Conservation (phyloP, 2,329 filamentous ascomycete species). For the Paracorniculantispora psalliotae region DNA sequence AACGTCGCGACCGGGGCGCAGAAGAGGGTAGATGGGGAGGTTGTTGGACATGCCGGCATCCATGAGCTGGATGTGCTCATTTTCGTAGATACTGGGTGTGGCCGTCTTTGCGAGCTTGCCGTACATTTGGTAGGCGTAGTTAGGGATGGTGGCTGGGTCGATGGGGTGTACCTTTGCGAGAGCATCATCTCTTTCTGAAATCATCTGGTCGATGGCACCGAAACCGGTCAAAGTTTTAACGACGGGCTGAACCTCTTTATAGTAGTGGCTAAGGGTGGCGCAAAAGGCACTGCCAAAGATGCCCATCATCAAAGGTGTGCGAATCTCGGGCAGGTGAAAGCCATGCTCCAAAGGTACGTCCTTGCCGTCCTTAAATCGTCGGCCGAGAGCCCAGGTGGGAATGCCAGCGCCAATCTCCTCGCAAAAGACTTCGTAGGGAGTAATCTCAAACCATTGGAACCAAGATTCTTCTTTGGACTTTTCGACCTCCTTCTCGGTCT, state of each 20-base stretch:
- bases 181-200: constrained; percentile 77
- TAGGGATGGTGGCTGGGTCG: constrained; percentile 84
- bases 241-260: constrained; percentile 84
- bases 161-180: constrained; percentile 91
- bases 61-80: constrained; percentile 77
- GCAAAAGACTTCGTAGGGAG: constrained; percentile 91
- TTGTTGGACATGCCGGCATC: constrained; percentile 99
- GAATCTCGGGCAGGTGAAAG: constrained; percentile 73
- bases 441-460: constrained; percentile 98
- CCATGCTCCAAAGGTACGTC: constrained; percentile 52
- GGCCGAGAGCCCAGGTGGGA: constrained; percentile 87
- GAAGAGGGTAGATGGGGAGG: constrained; percentile 87
- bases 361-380: constrained; percentile 68
- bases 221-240: constrained; percentile 72
- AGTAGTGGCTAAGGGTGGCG: constrained; percentile 92
- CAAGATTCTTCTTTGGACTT: constrained; percentile 64
- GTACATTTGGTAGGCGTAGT: constrained; percentile 80
- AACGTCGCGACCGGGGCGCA: constrained; percentile 81
- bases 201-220: constrained; percentile 70
- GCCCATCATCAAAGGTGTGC: constrained; percentile 79
- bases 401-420: constrained; percentile 90
- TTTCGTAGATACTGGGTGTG: constrained; percentile 69
- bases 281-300: constrained; percentile 98
- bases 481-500: constrained; percentile 46
- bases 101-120: constrained; percentile 68